Conservation (phyloP, 1,139 yeast genomes). For the Casaregolazyma suthepensis region DNA sequence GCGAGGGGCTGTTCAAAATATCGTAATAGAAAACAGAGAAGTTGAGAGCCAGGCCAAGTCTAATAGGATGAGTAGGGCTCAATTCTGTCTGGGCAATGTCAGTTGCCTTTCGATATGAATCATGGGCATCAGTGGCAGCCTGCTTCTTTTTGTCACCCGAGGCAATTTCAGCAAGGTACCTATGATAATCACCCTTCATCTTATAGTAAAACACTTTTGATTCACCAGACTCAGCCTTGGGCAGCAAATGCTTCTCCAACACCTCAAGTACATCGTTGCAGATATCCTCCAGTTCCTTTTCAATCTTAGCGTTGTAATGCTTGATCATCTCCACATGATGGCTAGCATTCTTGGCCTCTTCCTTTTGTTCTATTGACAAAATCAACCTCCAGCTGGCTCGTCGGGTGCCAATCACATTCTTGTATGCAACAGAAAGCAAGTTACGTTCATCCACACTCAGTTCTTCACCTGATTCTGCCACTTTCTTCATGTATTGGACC, state of each 20-base stretch:
- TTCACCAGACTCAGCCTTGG: constrained; percentile 96
- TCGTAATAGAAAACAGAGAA: constrained; percentile 98
- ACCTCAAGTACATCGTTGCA: constrained; percentile 92
- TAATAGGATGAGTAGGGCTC: constrained; percentile 98
- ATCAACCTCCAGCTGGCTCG: constrained; percentile 99
- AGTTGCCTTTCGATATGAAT: constrained; percentile 93
- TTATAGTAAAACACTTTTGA: constrained; percentile 97
- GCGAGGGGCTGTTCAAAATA: constrained; percentile 96
- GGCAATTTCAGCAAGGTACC: constrained; percentile 97
- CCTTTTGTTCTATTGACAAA: constrained; percentile 97
- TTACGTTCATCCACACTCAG: constrained; percentile 97
- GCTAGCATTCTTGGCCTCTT: constrained; percentile 88
- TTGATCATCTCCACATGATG: constrained; percentile 85
- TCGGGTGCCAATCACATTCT: constrained; percentile 97
- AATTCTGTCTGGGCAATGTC: constrained; percentile 97
- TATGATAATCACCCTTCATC: constrained; percentile 99
- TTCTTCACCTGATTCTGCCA: constrained; percentile 93
- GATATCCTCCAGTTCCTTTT: constrained; percentile 85
- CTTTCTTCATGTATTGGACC: constrained; percentile 98
- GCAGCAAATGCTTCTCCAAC: constrained; percentile 81
- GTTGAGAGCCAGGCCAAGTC: constrained; percentile 96
- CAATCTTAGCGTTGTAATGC: constrained; percentile 94
- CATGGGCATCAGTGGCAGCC: constrained; percentile 91
- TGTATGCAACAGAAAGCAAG: constrained; percentile 93
- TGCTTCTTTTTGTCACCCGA: constrained; percentile 88